These are phyloP conservation scores for Linderniella brevidens DNA, from an alignment of 257 asterid genomes.

Conservation along the genomic window DNA sequence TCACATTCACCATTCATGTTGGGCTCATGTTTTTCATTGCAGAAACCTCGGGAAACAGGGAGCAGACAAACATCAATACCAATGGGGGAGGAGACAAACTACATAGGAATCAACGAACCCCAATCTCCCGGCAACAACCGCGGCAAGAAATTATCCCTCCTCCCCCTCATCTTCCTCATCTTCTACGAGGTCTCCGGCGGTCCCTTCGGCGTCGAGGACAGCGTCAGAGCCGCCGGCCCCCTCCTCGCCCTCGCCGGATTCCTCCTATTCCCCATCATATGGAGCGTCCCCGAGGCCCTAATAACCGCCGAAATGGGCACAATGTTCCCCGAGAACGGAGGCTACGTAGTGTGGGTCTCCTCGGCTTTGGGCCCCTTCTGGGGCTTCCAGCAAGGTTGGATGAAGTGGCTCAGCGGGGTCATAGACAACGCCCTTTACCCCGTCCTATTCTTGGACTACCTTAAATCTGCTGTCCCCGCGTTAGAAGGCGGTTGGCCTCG, in stretches of 20 bases:
- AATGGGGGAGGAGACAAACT: conserved; percentile 24
- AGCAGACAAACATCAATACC: conserved; percentile 15
- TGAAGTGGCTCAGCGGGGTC: conserved; percentile 70
- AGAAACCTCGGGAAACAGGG: conserved; percentile 22
- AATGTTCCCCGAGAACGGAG: conserved; percentile 67
- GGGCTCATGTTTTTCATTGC: conserved; percentile 10
- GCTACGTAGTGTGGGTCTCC: conserved; percentile 65
- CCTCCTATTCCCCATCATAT: conserved; percentile 37
- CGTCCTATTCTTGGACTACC: conserved; percentile 43
- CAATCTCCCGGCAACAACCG: conserved; percentile 20
- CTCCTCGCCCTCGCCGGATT: conserved; percentile 53
- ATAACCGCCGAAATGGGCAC: conserved; percentile 66
- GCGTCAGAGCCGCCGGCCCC: conserved; percentile 52
- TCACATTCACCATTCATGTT: too few species aligned
- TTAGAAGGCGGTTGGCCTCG: conserved; percentile 44
- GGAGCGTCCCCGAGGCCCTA: conserved; percentile 73
- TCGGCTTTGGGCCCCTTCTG: conserved; percentile 59
- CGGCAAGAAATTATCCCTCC: conserved; percentile 21
- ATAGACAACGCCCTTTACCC: conserved; percentile 62
- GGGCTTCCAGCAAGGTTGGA: conserved; percentile 70
- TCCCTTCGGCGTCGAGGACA: conserved; percentile 59
- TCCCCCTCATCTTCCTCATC: conserved; percentile 50
- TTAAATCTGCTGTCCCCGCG: conserved; percentile 48
- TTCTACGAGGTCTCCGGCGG: conserved; percentile 67
- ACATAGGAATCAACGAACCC: conserved; percentile 15